Evolutionary conservation across 306 rosid genomes (phyloP).

Genomic region (Corylus americana): DNA sequence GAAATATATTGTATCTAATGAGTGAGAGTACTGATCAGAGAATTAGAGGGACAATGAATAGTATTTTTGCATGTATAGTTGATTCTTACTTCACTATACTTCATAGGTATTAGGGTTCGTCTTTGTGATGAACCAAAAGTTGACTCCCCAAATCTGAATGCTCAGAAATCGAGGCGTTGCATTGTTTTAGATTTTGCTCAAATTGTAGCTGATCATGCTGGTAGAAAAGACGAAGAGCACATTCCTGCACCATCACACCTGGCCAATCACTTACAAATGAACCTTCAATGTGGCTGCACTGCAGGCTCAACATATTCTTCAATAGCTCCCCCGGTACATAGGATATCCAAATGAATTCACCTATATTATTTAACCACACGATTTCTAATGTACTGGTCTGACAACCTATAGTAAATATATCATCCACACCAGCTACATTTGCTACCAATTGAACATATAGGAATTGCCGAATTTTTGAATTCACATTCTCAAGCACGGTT

Average conservation of each 20-base stretch:
- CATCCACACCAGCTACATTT: not conserved
- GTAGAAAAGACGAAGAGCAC: not conserved
- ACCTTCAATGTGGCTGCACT: not conserved
- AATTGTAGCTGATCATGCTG: not conserved
- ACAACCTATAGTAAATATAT: too few species aligned
- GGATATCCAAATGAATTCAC: not conserved
- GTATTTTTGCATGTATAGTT: too few species aligned
- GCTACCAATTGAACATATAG: too few species aligned
- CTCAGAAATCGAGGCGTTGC: not conserved
- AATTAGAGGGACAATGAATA: too few species aligned
- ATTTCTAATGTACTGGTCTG: not conserved
- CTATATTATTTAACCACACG: not conserved
- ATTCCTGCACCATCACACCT: not conserved
- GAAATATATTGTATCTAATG: too few species aligned
- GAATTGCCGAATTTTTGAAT: too few species aligned
- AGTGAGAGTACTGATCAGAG: too few species aligned
- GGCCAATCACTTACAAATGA: not conserved
- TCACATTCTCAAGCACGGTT: not conserved
- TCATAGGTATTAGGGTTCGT: not conserved
- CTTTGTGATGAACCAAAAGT: not conserved
- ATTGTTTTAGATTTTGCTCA: not conserved
- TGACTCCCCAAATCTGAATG: not conserved
- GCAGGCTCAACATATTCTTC: rapidly evolving
- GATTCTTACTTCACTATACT: too few species aligned
- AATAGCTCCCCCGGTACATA: not conserved